Conservation (phyloP, 1,284 basidiomycete genomes). For the Lentinula novae-zelandiae region DNA sequence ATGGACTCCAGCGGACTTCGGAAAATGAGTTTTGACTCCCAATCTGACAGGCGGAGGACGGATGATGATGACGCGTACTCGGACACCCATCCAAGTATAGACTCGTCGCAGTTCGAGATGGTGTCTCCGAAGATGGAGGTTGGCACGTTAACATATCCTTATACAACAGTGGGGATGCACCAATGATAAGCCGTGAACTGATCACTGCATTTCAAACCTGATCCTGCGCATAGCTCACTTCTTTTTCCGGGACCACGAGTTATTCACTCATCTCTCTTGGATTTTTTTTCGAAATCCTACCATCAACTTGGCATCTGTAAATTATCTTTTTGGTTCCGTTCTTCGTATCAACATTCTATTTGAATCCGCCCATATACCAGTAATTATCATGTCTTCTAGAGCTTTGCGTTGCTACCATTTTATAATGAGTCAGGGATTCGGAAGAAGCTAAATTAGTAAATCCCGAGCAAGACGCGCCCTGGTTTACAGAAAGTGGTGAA, state of each 20-base stretch:
- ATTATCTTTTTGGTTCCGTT: background rate
- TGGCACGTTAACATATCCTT: slow-evolving; percentile 33
- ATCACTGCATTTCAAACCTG: background rate
- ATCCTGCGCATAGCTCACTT: background rate
- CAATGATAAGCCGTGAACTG: background rate
- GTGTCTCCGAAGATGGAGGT: slow-evolving; percentile 38
- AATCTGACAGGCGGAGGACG: slow-evolving; percentile 29
- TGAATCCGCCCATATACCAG: background rate
- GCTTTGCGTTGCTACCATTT: background rate
- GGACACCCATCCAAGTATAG: slow-evolving; percentile 35
- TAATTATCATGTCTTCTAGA: background rate
- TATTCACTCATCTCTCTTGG: background rate
- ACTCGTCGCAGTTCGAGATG: slow-evolving; percentile 47
- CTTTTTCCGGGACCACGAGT: background rate
- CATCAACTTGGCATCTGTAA: background rate
- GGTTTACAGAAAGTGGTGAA: background rate
- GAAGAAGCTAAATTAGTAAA: no score
- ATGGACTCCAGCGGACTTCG: background rate
- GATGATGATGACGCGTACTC: slow-evolving; percentile 28
- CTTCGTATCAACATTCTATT: background rate
- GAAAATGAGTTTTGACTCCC: slow-evolving; percentile 17
- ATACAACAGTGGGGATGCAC: slow-evolving; percentile 14
- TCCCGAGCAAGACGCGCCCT: background rate
- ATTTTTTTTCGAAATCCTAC: background rate
- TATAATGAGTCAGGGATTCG: background rate